Percentiles rank a stretch among this genome's conserved stretches.
These are phyloP conservation scores for Globisporangium takayamanum DNA, from an alignment of 352 stramenopile species.

Conservation along the genomic window DNA sequence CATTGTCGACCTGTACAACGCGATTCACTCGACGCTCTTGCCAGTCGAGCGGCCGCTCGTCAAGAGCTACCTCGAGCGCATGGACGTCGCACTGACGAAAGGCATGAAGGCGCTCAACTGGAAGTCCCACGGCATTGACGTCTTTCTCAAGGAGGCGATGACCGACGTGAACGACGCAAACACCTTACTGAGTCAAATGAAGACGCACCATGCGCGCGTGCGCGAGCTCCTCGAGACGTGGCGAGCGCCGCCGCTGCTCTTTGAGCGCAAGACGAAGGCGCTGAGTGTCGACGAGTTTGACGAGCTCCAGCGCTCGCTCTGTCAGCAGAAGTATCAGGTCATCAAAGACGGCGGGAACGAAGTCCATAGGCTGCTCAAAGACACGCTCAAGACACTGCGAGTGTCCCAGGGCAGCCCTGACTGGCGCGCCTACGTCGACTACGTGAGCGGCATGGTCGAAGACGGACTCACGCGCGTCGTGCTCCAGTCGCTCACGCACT, in stretches of 20 bases:
- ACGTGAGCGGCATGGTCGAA: slow-evolving; percentile 88
- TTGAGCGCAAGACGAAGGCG: slow-evolving; percentile 83
- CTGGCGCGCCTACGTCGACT: slow-evolving; percentile 91
- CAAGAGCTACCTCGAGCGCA: slow-evolving; percentile 82
- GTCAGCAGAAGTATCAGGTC: slow-evolving; percentile 73
- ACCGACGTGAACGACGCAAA: slow-evolving; percentile 87
- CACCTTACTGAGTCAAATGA: slow-evolving; percentile 80
- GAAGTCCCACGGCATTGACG: slow-evolving; percentile 90
- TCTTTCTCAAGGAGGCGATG: slow-evolving; percentile 89
- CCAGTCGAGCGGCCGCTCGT: slow-evolving; percentile 88
- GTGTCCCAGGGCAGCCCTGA: slow-evolving; percentile 88
- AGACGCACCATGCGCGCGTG: slow-evolving; percentile 80
- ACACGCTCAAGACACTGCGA: slow-evolving; percentile 85
- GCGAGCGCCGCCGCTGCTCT: slow-evolving; percentile 67
- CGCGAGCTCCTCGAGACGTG: slow-evolving; percentile 74
- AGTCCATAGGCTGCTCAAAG: slow-evolving; percentile 86
- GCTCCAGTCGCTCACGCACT: slow-evolving; percentile 51
- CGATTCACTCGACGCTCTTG: slow-evolving; percentile 79
- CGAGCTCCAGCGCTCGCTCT: slow-evolving; percentile 64
- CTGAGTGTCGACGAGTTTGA: slow-evolving; percentile 82
- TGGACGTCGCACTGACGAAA: slow-evolving; percentile 86
- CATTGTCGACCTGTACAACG: slow-evolving; percentile 93
- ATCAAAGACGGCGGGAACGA: slow-evolving; percentile 88
- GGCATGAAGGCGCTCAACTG: slow-evolving; percentile 90
- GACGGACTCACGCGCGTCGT: slow-evolving; percentile 72